phyloP scores from a whole-genome alignment of 257 asterid genomes.

The Marsdenia floribunda region DNA sequence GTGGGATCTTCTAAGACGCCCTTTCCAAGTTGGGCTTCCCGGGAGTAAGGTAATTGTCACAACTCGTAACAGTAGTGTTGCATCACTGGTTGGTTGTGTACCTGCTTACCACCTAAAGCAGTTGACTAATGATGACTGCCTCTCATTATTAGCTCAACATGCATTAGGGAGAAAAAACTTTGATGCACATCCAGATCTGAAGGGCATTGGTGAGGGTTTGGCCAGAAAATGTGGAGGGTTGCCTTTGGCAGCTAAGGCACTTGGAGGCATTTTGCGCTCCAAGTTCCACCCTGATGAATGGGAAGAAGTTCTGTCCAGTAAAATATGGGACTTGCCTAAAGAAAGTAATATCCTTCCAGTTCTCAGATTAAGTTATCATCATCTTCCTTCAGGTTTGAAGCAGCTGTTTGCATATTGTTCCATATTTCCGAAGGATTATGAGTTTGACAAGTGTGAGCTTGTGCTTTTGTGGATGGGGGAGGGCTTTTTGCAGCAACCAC shows the following conservation, averaged over 20 bases:
- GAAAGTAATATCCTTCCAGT: conserved; percentile 23
- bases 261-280: conserved; percentile 27
- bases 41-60: conserved; percentile 26
- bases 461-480: conserved; percentile 33
- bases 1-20: conserved; percentile 25
- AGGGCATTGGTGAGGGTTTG: conserved; percentile 17
- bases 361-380: conserved; percentile 26
- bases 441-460: conserved; percentile 19
- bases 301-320: conserved; percentile 21
- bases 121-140: conserved; percentile 18
- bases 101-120: conserved; percentile 12
- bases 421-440: conserved; percentile 25
- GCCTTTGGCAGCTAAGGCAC: conserved; percentile 31
- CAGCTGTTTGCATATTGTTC: conserved; percentile 28
- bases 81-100: conserved; percentile 15
- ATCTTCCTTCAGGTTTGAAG: conserved; percentile 28
- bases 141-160: conserved; percentile 23
- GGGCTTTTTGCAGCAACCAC: conserved; percentile 22
- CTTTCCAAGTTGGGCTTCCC: conserved; percentile 22
- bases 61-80: conserved; percentile 16
- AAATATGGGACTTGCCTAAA: conserved; percentile 24
- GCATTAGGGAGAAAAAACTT: conserved; percentile 19
- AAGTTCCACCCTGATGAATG: conserved; percentile 18
- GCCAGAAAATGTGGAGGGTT: conserved; percentile 24
- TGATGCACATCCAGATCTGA: conserved; percentile 11